Evolutionary conservation across 2,329 filamentous ascomycete species (phyloP).

Genomic region (Pestalotiopsis sp.): DNA sequence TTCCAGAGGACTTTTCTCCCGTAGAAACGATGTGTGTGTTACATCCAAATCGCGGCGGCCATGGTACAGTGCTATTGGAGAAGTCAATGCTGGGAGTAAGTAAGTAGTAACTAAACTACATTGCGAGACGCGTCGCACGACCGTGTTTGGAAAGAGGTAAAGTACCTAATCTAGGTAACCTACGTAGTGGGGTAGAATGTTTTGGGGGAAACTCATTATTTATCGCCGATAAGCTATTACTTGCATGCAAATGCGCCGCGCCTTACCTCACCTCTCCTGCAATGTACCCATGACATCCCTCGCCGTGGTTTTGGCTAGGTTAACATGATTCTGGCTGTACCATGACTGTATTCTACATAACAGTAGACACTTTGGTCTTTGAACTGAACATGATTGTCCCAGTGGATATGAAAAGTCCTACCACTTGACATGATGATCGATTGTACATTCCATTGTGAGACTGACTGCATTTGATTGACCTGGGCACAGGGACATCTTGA

Average conservation of each 20-base stretch:
- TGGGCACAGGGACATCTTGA: no score
- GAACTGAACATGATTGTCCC: no score
- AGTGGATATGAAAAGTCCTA: no score
- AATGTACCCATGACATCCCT: neutral
- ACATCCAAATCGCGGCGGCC: neutral
- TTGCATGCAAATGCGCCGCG: neutral
- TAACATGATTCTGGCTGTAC: neutral
- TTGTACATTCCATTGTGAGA: no score
- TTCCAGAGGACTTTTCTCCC: neutral
- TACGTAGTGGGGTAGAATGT: neutral
- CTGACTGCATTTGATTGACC: no score
- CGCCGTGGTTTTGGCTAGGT: neutral
- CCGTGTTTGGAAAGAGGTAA: neutral
- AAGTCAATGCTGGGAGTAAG: no score
- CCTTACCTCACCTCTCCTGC: neutral
- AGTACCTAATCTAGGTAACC: neutral
- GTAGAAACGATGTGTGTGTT: neutral
- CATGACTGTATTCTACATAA: no score
- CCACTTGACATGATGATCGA: no score
- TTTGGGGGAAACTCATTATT: neutral
- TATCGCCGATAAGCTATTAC: slow-evolving; percentile 19
- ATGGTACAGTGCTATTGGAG: no score
- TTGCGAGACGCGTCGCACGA: neutral
- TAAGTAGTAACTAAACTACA: no score
- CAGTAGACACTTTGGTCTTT: no score